Conservation (phyloP, 805 yeast genomes). For the Wickerhamomyces pijperi region DNA sequence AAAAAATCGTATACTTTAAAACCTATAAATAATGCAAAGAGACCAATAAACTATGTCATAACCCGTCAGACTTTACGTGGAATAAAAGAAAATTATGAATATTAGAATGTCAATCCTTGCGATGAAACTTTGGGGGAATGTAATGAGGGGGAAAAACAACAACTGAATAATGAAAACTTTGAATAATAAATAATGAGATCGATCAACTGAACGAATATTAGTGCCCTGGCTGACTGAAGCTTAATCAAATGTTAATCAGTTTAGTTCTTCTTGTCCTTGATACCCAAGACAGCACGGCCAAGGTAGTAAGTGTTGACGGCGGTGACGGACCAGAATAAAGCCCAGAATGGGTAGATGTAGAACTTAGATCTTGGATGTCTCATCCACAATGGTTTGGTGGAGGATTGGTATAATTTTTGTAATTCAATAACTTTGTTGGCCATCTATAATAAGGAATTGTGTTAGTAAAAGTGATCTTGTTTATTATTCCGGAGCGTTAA, state of each 20-base stretch:
- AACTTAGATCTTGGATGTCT: slow-evolving; percentile 29
- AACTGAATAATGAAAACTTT: not conserved
- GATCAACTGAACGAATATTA: not conserved
- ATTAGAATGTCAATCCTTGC: no score
- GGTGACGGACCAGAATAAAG: slow-evolving; percentile 17
- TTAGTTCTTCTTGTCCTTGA: slow-evolving; percentile 32
- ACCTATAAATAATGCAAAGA: not conserved
- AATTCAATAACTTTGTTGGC: slow-evolving; percentile 39
- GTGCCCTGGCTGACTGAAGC: no score
- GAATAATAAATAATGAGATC: not conserved
- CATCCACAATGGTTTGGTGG: slow-evolving; percentile 49
- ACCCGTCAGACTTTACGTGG: not conserved
- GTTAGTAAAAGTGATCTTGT: slow-evolving; percentile 11
- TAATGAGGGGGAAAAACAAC: not conserved
- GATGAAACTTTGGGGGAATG: no score
- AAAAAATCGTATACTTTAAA: not conserved
- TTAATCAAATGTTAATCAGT: not conserved
- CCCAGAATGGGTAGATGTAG: slow-evolving; percentile 23
- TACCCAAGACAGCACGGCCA: slow-evolving; percentile 62
- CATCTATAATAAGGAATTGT: slow-evolving; percentile 10
- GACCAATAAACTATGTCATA: not conserved
- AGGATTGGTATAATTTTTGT: slow-evolving; percentile 47
- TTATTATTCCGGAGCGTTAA: no score
- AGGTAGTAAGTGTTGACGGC: slow-evolving; percentile 21
- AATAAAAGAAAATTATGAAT: no score